Base-by-base conservation (phyloP, 176 grass and related monocot genomes). In the Carex parvula region DNA sequence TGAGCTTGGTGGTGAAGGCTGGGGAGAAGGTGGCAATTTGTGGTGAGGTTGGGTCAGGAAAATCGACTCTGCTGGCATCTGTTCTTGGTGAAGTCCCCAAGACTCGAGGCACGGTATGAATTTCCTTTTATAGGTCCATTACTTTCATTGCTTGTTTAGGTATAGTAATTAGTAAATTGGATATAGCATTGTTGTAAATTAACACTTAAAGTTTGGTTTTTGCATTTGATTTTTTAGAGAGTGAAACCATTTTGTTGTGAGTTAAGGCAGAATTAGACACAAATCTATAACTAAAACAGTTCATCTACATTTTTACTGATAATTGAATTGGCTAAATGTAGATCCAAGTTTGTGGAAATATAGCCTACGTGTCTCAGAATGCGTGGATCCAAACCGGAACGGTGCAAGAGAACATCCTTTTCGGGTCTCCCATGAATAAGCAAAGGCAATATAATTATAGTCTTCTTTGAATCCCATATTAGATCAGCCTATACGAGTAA, bases 331-430 rank as follows among this genome's bases (percentile, higher is more conserved):
- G 11, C 59, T 54, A 44, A 46, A 79, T 88, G 68, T 83, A 98
- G 95, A 92, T 95, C 81, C 87, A 95, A 84, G 95, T 92, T 81
- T 89, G 39, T 44, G 95, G 95, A 70, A 92, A 87, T 77, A 86
- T 85, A 84, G 93, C 93, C 22, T 95, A 93, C 85, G 96, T 98
- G 79, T 91, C 93, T 81, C 96, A 95, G 88, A 92, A 77, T 89
- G 93, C 95, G 81, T 95, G 92, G 92, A 98, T 98, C 85, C 95
- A 98, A 89, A 90, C 91, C 29, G 95, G 92, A 68, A 93, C 86
- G 8, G 79, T 98, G 70, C 89, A 86, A 88, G 95, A 94, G 11
- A 98, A 98, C 81, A 95, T 98, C 72, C 86, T 95, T 67, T 98
- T 98, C 64, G 92, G 92, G 14, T 95, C 91, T 71, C 24, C 21